Conservation (phyloP, 2,329 filamentous ascomycete genomes). For the Byssoonygena ceratinophila region DNA sequence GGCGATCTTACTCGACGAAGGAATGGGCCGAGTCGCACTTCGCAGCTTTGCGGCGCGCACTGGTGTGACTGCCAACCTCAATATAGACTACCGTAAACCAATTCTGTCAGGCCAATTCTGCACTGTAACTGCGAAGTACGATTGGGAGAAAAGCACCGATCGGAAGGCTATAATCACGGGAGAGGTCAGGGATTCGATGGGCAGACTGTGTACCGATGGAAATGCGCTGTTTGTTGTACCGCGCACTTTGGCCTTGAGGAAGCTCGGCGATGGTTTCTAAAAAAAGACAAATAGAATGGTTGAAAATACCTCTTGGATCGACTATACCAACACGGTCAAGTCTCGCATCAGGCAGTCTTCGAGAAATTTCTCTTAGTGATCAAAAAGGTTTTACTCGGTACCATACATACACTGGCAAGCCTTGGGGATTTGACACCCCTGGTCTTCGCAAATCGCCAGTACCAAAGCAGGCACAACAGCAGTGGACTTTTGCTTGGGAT, state of each 20-base stretch:
- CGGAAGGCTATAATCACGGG: conserved; percentile 31
- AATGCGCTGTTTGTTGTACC: conserved; percentile 51
- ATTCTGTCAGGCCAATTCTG: conserved; percentile 54
- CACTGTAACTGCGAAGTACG: conserved; percentile 43
- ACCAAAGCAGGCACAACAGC: no score
- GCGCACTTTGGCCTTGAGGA: conserved; percentile 36
- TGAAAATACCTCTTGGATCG: no score
- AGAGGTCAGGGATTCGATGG: conserved; percentile 35
- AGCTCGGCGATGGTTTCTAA: conserved; percentile 33
- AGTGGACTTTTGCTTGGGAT: no score
- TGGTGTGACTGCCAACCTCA: conserved; percentile 48
- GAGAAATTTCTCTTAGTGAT: no score
- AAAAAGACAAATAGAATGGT: no score
- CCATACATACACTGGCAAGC: no score
- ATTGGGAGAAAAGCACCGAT: conserved; percentile 31
- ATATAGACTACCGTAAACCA: conserved; percentile 53
- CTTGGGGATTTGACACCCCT: no score
- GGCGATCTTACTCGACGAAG: conserved; percentile 60
- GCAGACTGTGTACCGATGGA: conserved; percentile 49
- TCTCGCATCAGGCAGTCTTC: no score
- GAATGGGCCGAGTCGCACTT: conserved; percentile 53
- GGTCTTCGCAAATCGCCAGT: no score
- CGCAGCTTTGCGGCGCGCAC: conserved; percentile 39
- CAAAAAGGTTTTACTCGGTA: no score
- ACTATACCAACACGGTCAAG: no score